Base-by-base conservation (phyloP, 1,284 basidiomycete genomes). In the Cutaneotrichosporon sp. region DNA sequence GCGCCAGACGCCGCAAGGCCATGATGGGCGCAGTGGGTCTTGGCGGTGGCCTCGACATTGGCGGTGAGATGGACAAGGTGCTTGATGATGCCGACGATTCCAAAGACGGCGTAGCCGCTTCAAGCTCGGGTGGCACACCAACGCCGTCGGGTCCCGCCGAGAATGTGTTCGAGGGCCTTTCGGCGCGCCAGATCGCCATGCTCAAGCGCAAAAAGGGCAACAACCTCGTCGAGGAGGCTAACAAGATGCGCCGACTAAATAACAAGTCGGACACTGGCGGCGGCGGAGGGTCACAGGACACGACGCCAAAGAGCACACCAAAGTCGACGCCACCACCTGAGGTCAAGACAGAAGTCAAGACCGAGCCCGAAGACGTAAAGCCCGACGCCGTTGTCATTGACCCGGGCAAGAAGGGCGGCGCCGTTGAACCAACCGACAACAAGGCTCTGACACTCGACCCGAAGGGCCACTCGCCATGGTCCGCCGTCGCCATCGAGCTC, bases 381-480 rank as follows among this genome's bases (percentile, higher is more conserved):
- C 8, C 56, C 12, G 61, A 68, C 18, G 49, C 60, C 1, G 66
- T 76, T 26, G 62, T 66, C 23, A 69, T 76, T 20, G 73, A 74
- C 52, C 74, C 74, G 1, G 67, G 69, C 4, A 72, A 73, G 43
- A 76, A 75, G 58, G 65, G 66, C 35, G 72, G 69, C 12, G 64
- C 66, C 18, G 62, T 72, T 20, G 68, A 70, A 45, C 68, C 72
- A 8, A 56, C 60, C 22, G 61, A 58, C 8, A 49, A 49, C 10
- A 56, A 55, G 15, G 52, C 54, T 2, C 51, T 69, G 4, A 54
- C 40, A 1, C 48, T 71, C 13, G 52, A 56, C 17, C 2, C 77
- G 79, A 53, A 78, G 14, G 90, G 88, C 1, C 78, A 80, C 49
- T 97, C 90, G 86, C 83, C 93, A 0, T 98, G 94, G 88, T 84